Evolutionary conservation across 331 rosid species (phyloP).

Genomic region (Arachis monticola): DNA sequence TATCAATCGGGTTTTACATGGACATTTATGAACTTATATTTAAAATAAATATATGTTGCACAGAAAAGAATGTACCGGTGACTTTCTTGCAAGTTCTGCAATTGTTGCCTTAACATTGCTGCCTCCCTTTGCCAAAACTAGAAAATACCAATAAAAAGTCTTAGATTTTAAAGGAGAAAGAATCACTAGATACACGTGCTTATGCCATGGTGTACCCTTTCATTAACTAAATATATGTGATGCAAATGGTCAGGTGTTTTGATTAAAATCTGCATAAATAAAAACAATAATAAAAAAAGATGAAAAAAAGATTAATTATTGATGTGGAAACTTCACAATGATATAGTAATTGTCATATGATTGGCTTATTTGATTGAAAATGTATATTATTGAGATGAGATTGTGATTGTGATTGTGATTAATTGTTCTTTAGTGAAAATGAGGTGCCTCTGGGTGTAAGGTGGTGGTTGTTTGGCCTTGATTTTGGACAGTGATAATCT

Average conservation of each 20-base stretch:
- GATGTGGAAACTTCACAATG: background rate
- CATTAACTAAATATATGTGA: background rate
- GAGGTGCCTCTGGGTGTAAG: too few relatives aligned
- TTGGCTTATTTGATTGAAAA: background rate
- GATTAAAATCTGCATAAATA: background rate
- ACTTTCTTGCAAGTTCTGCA: slow-evolving; percentile 73
- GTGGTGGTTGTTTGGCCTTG: too few relatives aligned
- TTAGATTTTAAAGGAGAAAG: slow-evolving; percentile 6
- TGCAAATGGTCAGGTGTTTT: background rate
- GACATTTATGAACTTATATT: slow-evolving; percentile 1
- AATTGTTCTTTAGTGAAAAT: background rate
- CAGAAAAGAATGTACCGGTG: slow-evolving; percentile 56
- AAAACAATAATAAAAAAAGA: background rate
- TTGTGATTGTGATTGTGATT: background rate
- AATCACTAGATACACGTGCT: background rate
- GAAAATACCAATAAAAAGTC: slow-evolving; percentile 24
- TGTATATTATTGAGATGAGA: background rate
- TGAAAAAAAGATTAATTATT: background rate
- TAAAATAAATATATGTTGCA: background rate
- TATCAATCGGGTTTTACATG: background rate
- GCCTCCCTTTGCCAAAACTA: slow-evolving; percentile 87
- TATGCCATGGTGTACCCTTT: background rate
- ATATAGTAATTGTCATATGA: background rate
- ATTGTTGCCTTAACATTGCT: slow-evolving; percentile 70
- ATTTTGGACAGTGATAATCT: too few relatives aligned